These are phyloP conservation scores for Ilyonectria robusta DNA, from an alignment of 2,329 filamentous ascomycete species.

Conservation along the genomic window DNA sequence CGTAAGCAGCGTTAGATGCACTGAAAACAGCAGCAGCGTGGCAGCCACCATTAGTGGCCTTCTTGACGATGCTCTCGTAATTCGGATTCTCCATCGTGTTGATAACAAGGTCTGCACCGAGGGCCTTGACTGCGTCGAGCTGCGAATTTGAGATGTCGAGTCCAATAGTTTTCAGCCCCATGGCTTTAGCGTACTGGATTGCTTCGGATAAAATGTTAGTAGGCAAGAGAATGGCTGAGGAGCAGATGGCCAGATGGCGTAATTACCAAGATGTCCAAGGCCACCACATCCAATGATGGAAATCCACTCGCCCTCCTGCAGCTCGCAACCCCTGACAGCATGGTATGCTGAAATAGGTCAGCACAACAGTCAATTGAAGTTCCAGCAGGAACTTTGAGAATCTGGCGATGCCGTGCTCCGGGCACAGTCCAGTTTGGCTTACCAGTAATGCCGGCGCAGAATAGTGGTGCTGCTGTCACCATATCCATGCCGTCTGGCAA, in stretches of 20 bases:
- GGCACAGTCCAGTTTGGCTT: not conserved
- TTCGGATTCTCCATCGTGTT: conserved; percentile 19
- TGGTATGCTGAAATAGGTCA: conserved; percentile 24
- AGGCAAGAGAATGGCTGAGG: not conserved
- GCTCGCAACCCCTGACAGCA: conserved; percentile 29
- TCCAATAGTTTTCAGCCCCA: conserved; percentile 36
- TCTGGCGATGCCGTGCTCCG: not conserved
- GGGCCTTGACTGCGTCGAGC: conserved; percentile 29
- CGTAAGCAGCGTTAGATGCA: conserved; percentile 9
- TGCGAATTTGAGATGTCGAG: conserved; percentile 39
- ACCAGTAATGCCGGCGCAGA: conserved; percentile 42
- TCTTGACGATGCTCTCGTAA: conserved; percentile 5
- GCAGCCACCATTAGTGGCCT: conserved; percentile 8
- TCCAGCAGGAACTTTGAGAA: not conserved
- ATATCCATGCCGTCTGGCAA: conserved; percentile 39
- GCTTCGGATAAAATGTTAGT: not conserved
- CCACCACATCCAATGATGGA: conserved; percentile 44
- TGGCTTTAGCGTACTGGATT: conserved; percentile 40
- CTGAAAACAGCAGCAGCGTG: conserved; percentile 15
- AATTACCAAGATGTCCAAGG: conserved; percentile 41
- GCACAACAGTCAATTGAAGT: not conserved
- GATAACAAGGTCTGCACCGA: conserved; percentile 29
- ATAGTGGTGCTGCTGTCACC: conserved; percentile 40
- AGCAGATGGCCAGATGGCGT: not conserved
- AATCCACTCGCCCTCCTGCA: conserved; percentile 39